phyloP scores from a whole-genome alignment of 768 basidiomycete species.

The Agrocybe praecox region DNA sequence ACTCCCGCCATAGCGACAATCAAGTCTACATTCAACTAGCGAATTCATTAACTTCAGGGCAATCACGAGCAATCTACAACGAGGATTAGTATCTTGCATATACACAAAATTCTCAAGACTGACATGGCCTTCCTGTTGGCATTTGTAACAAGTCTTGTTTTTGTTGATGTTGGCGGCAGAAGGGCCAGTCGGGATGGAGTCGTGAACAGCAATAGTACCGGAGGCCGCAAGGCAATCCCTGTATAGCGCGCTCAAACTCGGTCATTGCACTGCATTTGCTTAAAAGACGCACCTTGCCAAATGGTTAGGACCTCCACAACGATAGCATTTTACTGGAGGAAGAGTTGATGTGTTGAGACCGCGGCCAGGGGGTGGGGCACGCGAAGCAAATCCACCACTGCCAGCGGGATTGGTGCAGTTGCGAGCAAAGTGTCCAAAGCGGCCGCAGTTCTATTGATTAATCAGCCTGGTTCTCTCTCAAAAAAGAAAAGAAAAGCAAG shows the following conservation, averaged over 20 bases:
- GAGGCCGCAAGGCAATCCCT: constrained; percentile 85
- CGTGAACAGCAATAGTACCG: constrained; percentile 48
- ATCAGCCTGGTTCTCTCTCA: not conserved
- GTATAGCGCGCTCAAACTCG: constrained; percentile 4
- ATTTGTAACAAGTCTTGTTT: constrained; percentile 86
- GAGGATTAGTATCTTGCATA: constrained; percentile 1
- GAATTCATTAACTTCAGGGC: constrained; percentile 58
- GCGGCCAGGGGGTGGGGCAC: constrained; percentile 75
- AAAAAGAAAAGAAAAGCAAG: not conserved
- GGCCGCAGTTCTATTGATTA: constrained; percentile 68
- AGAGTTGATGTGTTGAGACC: constrained; percentile 74
- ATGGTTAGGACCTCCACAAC: constrained; percentile 88
- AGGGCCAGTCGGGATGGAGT: constrained; percentile 43
- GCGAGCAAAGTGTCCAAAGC: constrained; percentile 82
- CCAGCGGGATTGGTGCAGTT: constrained; percentile 56
- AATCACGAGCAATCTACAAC: constrained; percentile 64
- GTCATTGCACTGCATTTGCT: constrained; percentile 8
- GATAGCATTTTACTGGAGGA: constrained; percentile 86
- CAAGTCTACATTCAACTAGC: constrained; percentile 37
- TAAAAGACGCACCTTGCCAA: constrained; percentile 62
- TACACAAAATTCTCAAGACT: constrained; percentile 26
- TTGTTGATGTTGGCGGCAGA: constrained; percentile 51
- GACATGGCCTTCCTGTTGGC: constrained; percentile 87
- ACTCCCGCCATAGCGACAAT: not conserved
- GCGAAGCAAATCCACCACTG: constrained; percentile 55